Conservation (phyloP, 169 alveolate genomes). For the Eimeria necatrix region DNA sequence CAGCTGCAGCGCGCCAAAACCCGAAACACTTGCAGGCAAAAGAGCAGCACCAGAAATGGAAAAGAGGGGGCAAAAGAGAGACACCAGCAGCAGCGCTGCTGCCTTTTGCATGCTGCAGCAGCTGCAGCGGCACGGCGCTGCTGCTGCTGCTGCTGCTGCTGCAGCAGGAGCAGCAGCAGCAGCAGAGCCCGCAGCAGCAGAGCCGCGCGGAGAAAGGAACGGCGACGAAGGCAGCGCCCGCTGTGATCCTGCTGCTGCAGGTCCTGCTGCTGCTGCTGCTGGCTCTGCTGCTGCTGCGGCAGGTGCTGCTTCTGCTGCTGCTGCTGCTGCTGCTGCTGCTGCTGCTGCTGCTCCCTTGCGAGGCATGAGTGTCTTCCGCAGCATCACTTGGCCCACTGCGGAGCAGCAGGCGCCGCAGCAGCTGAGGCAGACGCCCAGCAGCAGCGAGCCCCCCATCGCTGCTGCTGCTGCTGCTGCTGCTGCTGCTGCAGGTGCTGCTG, state of each 20-base stretch:
- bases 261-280: constrained; percentile 14
- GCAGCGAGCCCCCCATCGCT: constrained; percentile 3
- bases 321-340: neutral
- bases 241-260: neutral
- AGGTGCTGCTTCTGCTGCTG: neutral
- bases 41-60: neutral
- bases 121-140: neutral
- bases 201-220: neutral
- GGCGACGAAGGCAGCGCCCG: neutral
- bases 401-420: constrained; percentile 62
- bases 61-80: neutral
- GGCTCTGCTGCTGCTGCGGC: constrained; percentile 8
- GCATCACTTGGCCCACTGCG: constrained; percentile 2
- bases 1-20: constrained; percentile 61
- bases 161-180: constrained; percentile 38
- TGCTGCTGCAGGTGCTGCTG: constrained; percentile 37
- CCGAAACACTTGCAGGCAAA: constrained; percentile 24
- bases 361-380: neutral
- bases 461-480: constrained; percentile 50
- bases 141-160: neutral
- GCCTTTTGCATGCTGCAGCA: neutral
- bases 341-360: neutral
- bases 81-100: constrained; percentile 8
- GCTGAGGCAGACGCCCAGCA: constrained; percentile 5
- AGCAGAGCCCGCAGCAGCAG: neutral